phyloP scores from a whole-genome alignment of 805 yeast genomes.

The Starmerella tilneyi region DNA sequence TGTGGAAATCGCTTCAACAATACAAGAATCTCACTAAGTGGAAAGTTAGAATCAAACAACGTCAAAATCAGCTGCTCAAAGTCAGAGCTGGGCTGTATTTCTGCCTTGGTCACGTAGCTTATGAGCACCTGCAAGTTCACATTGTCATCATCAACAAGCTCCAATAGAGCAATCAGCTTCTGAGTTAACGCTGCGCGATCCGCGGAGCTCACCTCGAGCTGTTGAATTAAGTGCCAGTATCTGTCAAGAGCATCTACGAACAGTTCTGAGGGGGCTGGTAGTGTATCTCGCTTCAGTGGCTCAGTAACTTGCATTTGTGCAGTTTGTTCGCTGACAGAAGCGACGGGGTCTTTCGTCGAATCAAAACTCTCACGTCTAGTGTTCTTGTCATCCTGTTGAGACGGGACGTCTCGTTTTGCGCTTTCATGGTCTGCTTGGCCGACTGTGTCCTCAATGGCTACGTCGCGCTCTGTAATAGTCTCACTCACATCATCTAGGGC shows the following conservation, averaged over 20 bases:
- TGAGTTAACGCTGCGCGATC: constrained; percentile 12
- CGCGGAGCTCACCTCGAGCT: constrained; percentile 1
- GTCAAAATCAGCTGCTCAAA: constrained; percentile 28
- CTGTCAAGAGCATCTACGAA: neutral
- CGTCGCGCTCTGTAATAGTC: neutral
- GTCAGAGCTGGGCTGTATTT: constrained; percentile 9
- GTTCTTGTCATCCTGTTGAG: too few relatives aligned
- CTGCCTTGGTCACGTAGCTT: neutral
- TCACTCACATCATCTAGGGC: too few relatives aligned
- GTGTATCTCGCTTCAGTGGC: too few relatives aligned
- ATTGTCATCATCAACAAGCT: neutral
- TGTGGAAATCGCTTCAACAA: constrained; percentile 40
- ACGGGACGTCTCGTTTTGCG: too few relatives aligned
- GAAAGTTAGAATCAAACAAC: constrained; percentile 28
- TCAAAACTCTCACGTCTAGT: too few relatives aligned
- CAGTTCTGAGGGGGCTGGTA: neutral
- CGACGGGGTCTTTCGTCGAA: too few relatives aligned
- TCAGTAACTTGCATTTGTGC: too few relatives aligned
- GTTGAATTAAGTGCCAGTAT: constrained; percentile 13
- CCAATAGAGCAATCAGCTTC: constrained; percentile 7
- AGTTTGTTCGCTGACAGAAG: neutral
- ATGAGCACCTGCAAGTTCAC: constrained; percentile 9
- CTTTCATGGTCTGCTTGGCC: too few relatives aligned
- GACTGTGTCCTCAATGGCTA: too few relatives aligned
- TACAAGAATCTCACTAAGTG: constrained; percentile 30